These are phyloP conservation scores for Peronospora farinosa DNA, from an alignment of 352 stramenopile species.

Conservation along the genomic window DNA sequence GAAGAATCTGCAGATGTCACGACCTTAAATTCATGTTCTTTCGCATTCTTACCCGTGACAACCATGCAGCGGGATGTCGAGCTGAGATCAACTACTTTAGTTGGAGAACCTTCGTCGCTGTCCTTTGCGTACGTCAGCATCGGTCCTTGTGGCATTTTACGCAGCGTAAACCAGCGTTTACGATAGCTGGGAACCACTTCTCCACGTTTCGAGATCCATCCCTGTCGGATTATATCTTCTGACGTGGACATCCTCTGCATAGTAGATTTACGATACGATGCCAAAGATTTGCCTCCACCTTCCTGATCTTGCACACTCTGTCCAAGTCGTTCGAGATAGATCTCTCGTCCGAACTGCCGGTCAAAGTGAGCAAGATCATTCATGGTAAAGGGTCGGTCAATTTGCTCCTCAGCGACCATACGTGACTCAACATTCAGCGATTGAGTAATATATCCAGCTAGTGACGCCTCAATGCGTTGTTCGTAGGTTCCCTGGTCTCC, in stretches of 20 bases:
- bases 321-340: conserved; percentile 67
- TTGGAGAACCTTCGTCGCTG: conserved; percentile 34
- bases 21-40: conserved; percentile 73
- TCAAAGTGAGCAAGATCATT: conserved; percentile 60
- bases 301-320: conserved; percentile 55
- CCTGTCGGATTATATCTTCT: conserved; percentile 43
- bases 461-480: conserved; percentile 57
- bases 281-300: conserved; percentile 46
- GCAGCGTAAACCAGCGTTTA: conserved; percentile 77
- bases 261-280: conserved; percentile 61
- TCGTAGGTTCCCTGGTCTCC: conserved; percentile 49
- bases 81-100: conserved; percentile 71
- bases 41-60: conserved; percentile 41
- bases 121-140: conserved; percentile 78
- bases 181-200: conserved; percentile 74
- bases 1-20: conserved; percentile 69
- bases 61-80: conserved; percentile 70
- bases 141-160: conserved; percentile 64
- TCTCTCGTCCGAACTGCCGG: conserved; percentile 55
- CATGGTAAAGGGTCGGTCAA: conserved; percentile 50
- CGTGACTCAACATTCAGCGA: conserved; percentile 41
- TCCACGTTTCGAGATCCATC: conserved; percentile 74
- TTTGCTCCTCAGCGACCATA: conserved; percentile 24
- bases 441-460: conserved; percentile 47
- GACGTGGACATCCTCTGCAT: conserved; percentile 48